Evolutionary conservation across 345 rosid genomes (phyloP), one percentile per base, ranked within the genome.

Genomic region (Salix udensis): DNA sequence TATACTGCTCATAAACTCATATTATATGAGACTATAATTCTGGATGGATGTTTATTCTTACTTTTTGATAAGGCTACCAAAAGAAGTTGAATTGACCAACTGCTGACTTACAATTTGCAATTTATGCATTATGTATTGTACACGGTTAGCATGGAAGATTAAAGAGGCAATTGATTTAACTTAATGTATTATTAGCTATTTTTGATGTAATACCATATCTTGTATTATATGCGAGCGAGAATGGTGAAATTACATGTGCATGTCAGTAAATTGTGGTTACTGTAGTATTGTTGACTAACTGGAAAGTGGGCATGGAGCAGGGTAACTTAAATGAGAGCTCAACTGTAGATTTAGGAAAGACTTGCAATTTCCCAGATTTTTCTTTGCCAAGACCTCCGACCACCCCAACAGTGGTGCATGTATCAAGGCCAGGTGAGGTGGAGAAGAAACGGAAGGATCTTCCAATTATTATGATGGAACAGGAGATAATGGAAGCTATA

Each of bases 401-500:
- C 67, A 36, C 83, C 30, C 90, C 93, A 53, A 86, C 75, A 73
- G 87, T 95, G 55, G 94, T 93, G 76, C 90, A 86, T 80, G 98
- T 91, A 26, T 81, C 78, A 4, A 88, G 97, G 88, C 94, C 96
- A 72, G 83, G 80, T 21, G 97, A 88, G 66, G 88, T 93, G 76
- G 96, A 90, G 66, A 84, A 86, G 61, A 84, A 84, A 48, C 84
- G 97, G 86, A 93, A 86, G 83, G 90, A 91, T 83, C 98, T 93
- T 84, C 97, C 97, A 1, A 90, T 95, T 60, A 89, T 95, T 76
- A 93, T 91, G 97, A 93, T 95, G 98, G 98, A 95, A 86, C 98
- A 93, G 79, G 98, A 95, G 85, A 91, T 93, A 68, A 93, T 95
- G 98, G 97, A 93, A 86, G 95, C 96, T 68, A 87, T 93, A 71